phyloP scores from a whole-genome alignment of 2,329 filamentous ascomycete species.

The Fusarium illudens region DNA sequence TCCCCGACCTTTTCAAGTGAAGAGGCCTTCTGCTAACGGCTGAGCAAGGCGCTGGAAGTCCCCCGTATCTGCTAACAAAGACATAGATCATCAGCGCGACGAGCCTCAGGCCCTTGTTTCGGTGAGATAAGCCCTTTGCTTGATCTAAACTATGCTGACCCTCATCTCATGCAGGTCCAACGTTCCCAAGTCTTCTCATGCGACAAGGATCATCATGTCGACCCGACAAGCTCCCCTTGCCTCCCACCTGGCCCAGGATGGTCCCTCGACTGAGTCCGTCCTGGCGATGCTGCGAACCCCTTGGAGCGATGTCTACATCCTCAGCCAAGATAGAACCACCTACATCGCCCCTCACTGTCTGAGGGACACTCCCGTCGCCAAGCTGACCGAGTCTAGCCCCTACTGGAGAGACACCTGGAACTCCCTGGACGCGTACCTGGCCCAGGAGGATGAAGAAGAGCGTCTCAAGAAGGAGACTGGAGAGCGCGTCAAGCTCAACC shows the following conservation, averaged over 20 bases:
- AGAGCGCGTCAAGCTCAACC: neutral
- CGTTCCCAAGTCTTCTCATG: neutral
- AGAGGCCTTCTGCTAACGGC: neutral
- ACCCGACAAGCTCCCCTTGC: neutral
- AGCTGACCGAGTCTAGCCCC: conserved; percentile 39
- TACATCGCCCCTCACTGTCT: conserved; percentile 41
- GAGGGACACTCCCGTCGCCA: conserved; percentile 39
- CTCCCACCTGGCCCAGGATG: neutral
- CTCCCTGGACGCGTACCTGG: conserved; percentile 44
- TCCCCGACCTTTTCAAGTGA: neutral
- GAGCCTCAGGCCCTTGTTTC: neutral
- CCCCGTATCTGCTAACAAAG: neutral
- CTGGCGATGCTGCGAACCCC: conserved; percentile 23
- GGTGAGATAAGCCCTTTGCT: neutral
- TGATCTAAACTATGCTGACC: neutral
- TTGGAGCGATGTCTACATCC: conserved; percentile 26
- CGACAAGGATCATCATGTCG: neutral
- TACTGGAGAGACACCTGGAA: conserved; percentile 47
- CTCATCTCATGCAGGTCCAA: neutral
- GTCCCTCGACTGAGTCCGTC: neutral
- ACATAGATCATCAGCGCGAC: neutral
- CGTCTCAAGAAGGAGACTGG: conserved; percentile 25
- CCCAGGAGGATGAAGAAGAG: conserved; percentile 36
- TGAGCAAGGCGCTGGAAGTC: neutral
- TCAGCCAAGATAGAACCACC: conserved; percentile 33